Evolutionary conservation across 177 flowering plant species (phyloP).

Genomic region (Telopea speciosissima): DNA sequence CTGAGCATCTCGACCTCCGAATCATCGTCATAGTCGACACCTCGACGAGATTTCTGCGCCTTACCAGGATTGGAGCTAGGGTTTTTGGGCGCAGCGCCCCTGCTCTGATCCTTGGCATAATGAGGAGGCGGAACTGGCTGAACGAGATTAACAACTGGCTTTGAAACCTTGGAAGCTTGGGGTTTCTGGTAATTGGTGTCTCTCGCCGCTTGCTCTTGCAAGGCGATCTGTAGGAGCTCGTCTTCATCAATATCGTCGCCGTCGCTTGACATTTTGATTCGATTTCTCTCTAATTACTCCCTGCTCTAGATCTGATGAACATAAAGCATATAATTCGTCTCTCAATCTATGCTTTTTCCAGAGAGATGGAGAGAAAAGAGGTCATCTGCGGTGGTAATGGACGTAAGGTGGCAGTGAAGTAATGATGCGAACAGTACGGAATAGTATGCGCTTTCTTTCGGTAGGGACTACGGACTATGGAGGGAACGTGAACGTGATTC

Average conservation of each 20-base stretch:
- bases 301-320: constrained; percentile 1
- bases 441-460: too few relatives aligned
- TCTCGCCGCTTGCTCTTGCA: constrained; percentile 76
- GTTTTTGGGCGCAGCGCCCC: constrained; percentile 1
- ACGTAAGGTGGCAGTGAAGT: background rate
- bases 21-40: constrained; percentile 72
- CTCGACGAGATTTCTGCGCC: constrained; percentile 9
- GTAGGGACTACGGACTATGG: too few relatives aligned
- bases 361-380: background rate
- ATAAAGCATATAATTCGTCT: background rate
- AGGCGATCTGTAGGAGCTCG: constrained; percentile 93
- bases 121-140: constrained; percentile 43
- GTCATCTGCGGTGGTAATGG: too few relatives aligned
- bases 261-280: constrained; percentile 58
- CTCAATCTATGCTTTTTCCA: background rate
- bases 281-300: background rate
- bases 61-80: constrained; percentile 15
- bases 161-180: constrained; percentile 22
- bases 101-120: background rate
- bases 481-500: background rate
- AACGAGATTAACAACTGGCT: constrained; percentile 67
- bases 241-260: constrained; percentile 81
- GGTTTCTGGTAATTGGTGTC: constrained; percentile 54
- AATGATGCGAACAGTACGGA: background rate
- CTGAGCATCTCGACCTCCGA: constrained; percentile 98